Base-by-base conservation (phyloP, 306 rosid species). In the Rosa chinensis region DNA sequence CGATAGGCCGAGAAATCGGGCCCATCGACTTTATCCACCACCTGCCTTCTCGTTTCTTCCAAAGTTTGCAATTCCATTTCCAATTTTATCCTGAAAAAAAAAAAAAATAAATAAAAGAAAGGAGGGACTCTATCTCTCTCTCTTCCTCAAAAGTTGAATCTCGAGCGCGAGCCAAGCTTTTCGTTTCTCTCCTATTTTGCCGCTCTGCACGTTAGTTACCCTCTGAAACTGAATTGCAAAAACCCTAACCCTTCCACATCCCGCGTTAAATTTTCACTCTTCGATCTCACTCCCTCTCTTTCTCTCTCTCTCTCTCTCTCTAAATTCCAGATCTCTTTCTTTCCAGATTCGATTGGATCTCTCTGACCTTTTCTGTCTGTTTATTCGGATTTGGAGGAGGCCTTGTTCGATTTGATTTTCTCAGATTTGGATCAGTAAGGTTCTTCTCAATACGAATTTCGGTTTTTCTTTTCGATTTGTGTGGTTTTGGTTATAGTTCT, bases 91-190 rank as follows among this genome's bases (percentile, higher is more conserved):
- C 64, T 0, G 37, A 62, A 62, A 62, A 25, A 23, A 61, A 61
- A 61, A 25, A 23, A 25, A 61, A 9, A 14, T n/a, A 61, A 61
- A 61, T 4, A 61, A 8, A 73, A 76, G 44, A 14, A 7, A 40
- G 53, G 5, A 78, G 78, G 81, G 73, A 73, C 85, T 76, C 75
- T 85, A 69, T 82, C 86, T 82, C 37, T 32, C 37, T 32, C 37
- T 32, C 81, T 80, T 80, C 77, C 77, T 79, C 79, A 61, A 85
- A 88, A 87, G 85, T 89, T 72, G 87, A 91, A 90, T 91, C 92
- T 89, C 79, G 81, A 81, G 93, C 97, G 90, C 89, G 89, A 90
- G 87, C 86, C 89, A 78, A 77, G 82, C 89, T 78, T 84, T 85
- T 86, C 82, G 79, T 85, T 89, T 87, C 86, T 74, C 37, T 32